Conservation (phyloP, 805 yeast species). For the Saccharomyces kudriavzevii region DNA sequence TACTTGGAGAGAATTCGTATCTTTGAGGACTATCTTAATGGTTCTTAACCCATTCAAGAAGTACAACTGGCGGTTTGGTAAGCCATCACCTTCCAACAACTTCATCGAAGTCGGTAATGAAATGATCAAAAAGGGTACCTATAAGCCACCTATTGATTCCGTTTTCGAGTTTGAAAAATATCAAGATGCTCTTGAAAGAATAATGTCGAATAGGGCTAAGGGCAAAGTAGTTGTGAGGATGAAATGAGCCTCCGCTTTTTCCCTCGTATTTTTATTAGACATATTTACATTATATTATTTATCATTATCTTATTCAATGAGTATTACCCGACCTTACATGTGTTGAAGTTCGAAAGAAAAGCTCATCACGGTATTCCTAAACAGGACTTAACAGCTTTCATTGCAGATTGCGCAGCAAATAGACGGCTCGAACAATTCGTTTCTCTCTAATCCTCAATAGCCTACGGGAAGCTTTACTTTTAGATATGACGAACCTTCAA, state of each 20-base stretch:
- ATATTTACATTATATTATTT: neutral
- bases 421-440: neutral
- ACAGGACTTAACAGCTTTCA: neutral
- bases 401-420: neutral
- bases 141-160: conserved; percentile 46
- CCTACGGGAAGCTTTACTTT: neutral
- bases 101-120: conserved; percentile 17
- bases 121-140: conserved; percentile 23
- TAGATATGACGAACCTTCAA: neutral
- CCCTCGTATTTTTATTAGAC: neutral
- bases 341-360: neutral
- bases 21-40: conserved; percentile 10
- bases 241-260: neutral
- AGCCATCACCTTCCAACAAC: conserved; percentile 6
- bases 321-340: neutral
- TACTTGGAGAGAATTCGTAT: conserved; percentile 1
- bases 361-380: neutral
- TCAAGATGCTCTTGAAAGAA: conserved; percentile 41
- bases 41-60: conserved; percentile 18
- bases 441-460: neutral
- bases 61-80: conserved; percentile 26
- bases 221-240: conserved; percentile 51
- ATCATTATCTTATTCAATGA: neutral
- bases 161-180: conserved; percentile 42
- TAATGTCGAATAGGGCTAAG: conserved; percentile 40